phyloP scores from a whole-genome alignment of 2,329 filamentous ascomycete species.

The Aspergillus pseudotamarii region DNA sequence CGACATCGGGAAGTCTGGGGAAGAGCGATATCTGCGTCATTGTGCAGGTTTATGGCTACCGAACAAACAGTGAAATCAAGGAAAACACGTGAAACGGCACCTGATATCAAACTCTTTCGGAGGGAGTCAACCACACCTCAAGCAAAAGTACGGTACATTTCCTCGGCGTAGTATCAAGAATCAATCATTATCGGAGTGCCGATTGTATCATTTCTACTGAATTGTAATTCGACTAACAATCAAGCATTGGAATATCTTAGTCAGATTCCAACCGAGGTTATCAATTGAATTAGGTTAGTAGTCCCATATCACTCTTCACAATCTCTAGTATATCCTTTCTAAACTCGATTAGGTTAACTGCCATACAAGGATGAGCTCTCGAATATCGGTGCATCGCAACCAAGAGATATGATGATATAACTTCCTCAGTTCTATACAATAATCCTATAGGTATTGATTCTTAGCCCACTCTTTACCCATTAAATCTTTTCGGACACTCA shows the following conservation, averaged over 20 bases:
- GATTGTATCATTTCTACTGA: too few relatives aligned
- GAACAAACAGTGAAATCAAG: not conserved
- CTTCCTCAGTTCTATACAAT: too few relatives aligned
- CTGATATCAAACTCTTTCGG: not conserved
- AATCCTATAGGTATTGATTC: too few relatives aligned
- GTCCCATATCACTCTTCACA: not conserved
- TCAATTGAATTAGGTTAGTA: not conserved
- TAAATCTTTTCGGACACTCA: not conserved
- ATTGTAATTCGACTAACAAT: not conserved
- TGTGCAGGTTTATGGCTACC: not conserved
- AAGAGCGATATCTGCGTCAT: not conserved
- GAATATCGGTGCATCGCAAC: too few relatives aligned
- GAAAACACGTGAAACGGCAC: not conserved
- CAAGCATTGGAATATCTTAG: not conserved
- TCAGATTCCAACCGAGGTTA: not conserved
- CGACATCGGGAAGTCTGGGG: not conserved
- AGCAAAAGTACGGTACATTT: too few relatives aligned
- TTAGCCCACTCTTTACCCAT: not conserved
- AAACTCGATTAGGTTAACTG: not conserved
- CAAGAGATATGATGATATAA: not conserved
- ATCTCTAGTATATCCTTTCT: not conserved
- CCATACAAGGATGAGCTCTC: not conserved
- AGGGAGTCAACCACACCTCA: too few relatives aligned
- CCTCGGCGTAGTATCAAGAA: too few relatives aligned
- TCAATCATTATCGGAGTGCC: too few relatives aligned